These are phyloP conservation scores for Talaromyces pinophilus DNA, from an alignment of 2,329 filamentous ascomycete species.

Conservation along the genomic window DNA sequence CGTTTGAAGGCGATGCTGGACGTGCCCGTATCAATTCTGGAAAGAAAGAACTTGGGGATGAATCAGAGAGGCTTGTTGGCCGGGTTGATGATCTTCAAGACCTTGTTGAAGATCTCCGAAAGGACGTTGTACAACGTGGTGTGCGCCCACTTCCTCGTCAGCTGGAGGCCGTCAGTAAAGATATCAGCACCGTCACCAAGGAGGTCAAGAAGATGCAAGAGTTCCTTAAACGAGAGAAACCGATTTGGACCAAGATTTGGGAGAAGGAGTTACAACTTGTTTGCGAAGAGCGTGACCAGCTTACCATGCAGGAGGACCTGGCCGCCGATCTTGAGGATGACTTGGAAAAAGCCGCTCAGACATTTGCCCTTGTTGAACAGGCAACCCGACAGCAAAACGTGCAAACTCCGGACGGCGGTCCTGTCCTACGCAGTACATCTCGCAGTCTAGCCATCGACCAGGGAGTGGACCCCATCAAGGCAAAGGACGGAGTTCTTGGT, in stretches of 20 bases:
- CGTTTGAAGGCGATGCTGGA: slow-evolving; percentile 74
- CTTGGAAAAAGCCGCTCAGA: slow-evolving; percentile 89
- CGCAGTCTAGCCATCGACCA: slow-evolving; percentile 53
- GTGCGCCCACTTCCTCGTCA: slow-evolving; percentile 88
- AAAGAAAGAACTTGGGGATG: slow-evolving; percentile 80
- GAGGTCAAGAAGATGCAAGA: slow-evolving; percentile 95
- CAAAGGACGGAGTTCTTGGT: slow-evolving; percentile 87
- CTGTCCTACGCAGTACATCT: slow-evolving; percentile 53
- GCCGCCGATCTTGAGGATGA: slow-evolving; percentile 91
- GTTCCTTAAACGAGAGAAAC: slow-evolving; percentile 87
- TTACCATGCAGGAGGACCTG: slow-evolving; percentile 95
- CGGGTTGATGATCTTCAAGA: slow-evolving; percentile 98
- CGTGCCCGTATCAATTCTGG: slow-evolving; percentile 81
- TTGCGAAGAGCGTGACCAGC: slow-evolving; percentile 89
- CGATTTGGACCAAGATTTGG: slow-evolving; percentile 99
- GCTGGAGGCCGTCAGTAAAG: slow-evolving; percentile 84
- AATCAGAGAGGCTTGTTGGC: slow-evolving; percentile 86
- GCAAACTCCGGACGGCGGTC: slow-evolving; percentile 57
- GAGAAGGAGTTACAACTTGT: slow-evolving; percentile 95
- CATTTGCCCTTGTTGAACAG: slow-evolving; percentile 92
- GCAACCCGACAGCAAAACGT: slow-evolving; percentile 94
- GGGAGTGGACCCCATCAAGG: slow-evolving; percentile 70
- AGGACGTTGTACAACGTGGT: slow-evolving; percentile 91
- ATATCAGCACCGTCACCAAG: slow-evolving; percentile 76
- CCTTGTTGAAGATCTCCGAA: slow-evolving; percentile 90